Percentiles rank a stretch among this genome's conserved stretches.
Evolutionary conservation across 148 eudicot species (phyloP).

Genomic region (Drosera capensis): DNA sequence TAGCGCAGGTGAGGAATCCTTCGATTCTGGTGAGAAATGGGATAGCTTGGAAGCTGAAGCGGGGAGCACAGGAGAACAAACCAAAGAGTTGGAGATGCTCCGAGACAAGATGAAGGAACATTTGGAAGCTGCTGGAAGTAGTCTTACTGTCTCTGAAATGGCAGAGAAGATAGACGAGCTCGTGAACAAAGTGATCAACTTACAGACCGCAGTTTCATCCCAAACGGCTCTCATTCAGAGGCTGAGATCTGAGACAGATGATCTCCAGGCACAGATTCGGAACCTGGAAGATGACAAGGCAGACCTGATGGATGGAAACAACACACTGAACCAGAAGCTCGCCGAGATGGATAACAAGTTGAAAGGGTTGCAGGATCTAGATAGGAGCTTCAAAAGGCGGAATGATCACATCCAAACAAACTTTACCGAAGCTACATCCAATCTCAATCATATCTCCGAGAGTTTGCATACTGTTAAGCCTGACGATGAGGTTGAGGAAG

Average conservation of each 20-base stretch:
- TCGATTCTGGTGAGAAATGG: constrained; percentile 11
- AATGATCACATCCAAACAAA: constrained; percentile 28
- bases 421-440: constrained; percentile 32
- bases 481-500: constrained; percentile 31
- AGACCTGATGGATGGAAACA: constrained; percentile 30
- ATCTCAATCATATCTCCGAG: constrained; percentile 35
- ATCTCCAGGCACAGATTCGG: constrained; percentile 54
- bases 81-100: constrained; percentile 20
- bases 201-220: constrained; percentile 62
- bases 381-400: constrained; percentile 26
- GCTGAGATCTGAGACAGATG: constrained; percentile 49
- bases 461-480: constrained; percentile 22
- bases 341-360: constrained; percentile 50
- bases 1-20: constrained; percentile 8
- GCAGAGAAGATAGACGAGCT: constrained; percentile 83
- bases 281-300: constrained; percentile 65
- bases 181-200: constrained; percentile 60
- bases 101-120: constrained; percentile 34
- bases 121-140: constrained; percentile 18
- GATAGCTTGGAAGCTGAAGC: constrained; percentile 6
- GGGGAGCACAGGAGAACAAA: constrained; percentile 10
- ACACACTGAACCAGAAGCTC: constrained; percentile 27
- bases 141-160: constrained; percentile 39
- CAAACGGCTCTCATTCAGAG: constrained; percentile 65
- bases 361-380: constrained; percentile 31